Evolutionary conservation across 192 early-diverging fungal species (phyloP), one percentile per base, ranked within the genome.

Genomic region (Gryganskiella cystojenkinii): DNA sequence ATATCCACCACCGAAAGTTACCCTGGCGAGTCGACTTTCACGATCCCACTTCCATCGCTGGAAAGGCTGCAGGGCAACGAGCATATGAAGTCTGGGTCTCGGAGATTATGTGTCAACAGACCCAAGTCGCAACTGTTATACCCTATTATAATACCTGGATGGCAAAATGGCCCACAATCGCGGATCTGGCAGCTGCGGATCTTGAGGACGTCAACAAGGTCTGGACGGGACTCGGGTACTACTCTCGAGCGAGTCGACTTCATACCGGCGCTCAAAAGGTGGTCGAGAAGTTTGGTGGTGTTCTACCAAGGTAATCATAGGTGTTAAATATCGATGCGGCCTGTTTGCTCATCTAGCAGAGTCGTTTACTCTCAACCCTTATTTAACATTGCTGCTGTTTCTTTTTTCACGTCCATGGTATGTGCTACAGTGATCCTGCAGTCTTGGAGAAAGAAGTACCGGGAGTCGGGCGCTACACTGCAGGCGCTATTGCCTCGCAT

Each of bases 51-150:
- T 55, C 25, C 31, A 20, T 56, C 14, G 4, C 10, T 37, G 42
- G 31, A 37, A 53, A 42, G 9, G 45, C n/a, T 13, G 70, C 75
- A 33, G 86, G 71, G 3, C 86, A 90, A 64, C 80, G 86, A 3
- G 87, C 87, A 2, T 90, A 92, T 67, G 86, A 89, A 70, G 90
- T 93, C 2, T 94, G 93, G 93, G 87, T 94, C 4, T 85, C 82
- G n/a, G 93, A 94, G 76, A 89, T 94, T 31, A 94, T 94, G 93
- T 73, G 90, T n/a, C 93, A 94, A 66, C 93, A 90, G 71, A 94
- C 93, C 0, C 91, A 92, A 61, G 90, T 93, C 13, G 84, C 82
- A 3, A 93, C 90, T 6, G 91, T 92, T 2, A 88, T 88, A 7
- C 82, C 81, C 2, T 94, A 92, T 64, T 93, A 89, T 60, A 72